Evolutionary conservation across 805 yeast genomes (phyloP), one percentile per base, ranked within the genome.

Genomic region (Candida succiphila): DNA sequence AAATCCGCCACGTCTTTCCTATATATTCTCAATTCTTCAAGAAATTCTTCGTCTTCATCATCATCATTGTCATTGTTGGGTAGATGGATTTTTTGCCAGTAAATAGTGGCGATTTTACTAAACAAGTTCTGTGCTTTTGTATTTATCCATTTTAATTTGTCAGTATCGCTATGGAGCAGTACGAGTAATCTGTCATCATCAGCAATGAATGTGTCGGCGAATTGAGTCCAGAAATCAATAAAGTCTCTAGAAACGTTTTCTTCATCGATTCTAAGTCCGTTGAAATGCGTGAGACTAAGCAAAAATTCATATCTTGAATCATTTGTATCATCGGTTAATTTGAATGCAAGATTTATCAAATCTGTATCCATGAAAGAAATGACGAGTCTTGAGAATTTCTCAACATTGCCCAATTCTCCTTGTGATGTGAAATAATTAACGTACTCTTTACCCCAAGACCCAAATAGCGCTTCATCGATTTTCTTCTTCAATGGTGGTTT

Each of bases 1-100:
- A 88, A 63, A 44, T 92, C 97, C 1, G 79, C 70, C 8, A 81
- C 79, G 39, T 81, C 89, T 22, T 72, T 59, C 44, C 96, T 67
- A 53, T 75, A 89, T 18, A 74, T 67, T 17, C 57, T 55, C 46
- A 87, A 84, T 42, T 80, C 94, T 16, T 67, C 65, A 37, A 60
- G 52, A 18, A 49, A 49, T n/a, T 7, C 4, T 4, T n/a, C n/a
- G 7, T 9, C n/a, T 12, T 13, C 7, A 16, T 55, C 45, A 2
- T 52, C 51, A 7, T 47, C 45, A 5, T 52, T 48, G 25, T 61
- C 63, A n/a, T n/a, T n/a, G 14, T 61, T 56, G 15, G 60, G 62
- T 17, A 69, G 49, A 31, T 72, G 78, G 3, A 75, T 63, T 44
- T 86, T 85, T 3, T 64, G 60, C 78, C 92, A 79, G 53, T 84